These are phyloP conservation scores for Phyllosticta paracitricarpa DNA, from an alignment of 2,329 filamentous ascomycete species.

Conservation along the genomic window DNA sequence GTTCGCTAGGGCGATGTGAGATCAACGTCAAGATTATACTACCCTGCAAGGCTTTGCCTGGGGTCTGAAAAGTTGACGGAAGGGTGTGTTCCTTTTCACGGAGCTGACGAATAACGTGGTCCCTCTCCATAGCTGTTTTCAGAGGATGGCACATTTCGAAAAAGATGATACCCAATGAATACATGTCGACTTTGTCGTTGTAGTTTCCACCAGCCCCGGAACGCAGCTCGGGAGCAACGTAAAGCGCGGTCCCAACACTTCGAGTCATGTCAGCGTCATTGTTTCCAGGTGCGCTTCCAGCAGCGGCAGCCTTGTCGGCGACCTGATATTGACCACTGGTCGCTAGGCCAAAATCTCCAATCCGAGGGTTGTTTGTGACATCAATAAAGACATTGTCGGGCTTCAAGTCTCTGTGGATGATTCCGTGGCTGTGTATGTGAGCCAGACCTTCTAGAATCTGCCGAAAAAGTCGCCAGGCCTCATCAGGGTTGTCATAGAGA, in stretches of 20 bases:
- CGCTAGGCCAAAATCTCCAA: conserved; percentile 91
- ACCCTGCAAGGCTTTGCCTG: conserved; percentile 59
- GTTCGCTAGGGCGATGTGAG: conserved; percentile 69
- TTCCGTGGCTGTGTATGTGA: conserved; percentile 82
- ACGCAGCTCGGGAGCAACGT: conserved; percentile 85
- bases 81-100: conserved; percentile 58
- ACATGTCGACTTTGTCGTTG: conserved; percentile 97
- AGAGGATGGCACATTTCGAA: conserved; percentile 83
- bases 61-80: conserved; percentile 61
- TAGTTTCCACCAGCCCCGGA: conserved; percentile 67
- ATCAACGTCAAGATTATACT: conserved; percentile 72
- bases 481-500: conserved; percentile 61
- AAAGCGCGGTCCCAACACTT: conserved; percentile 69
- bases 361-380: conserved; percentile 78
- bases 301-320: conserved; percentile 39
- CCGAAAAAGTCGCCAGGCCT: conserved; percentile 83
- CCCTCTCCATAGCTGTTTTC: conserved; percentile 53
- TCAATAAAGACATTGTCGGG: conserved; percentile 98
- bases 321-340: conserved; percentile 71
- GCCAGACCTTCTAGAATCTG: conserved; percentile 83
- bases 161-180: conserved; percentile 92
- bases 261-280: conserved; percentile 54
- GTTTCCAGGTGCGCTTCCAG: conserved; percentile 18
- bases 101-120: conserved; percentile 56
- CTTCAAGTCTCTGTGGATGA: conserved; percentile 93